These are phyloP conservation scores for Kuraishia cidri DNA, from an alignment of 805 yeast genomes.

Conservation along the genomic window DNA sequence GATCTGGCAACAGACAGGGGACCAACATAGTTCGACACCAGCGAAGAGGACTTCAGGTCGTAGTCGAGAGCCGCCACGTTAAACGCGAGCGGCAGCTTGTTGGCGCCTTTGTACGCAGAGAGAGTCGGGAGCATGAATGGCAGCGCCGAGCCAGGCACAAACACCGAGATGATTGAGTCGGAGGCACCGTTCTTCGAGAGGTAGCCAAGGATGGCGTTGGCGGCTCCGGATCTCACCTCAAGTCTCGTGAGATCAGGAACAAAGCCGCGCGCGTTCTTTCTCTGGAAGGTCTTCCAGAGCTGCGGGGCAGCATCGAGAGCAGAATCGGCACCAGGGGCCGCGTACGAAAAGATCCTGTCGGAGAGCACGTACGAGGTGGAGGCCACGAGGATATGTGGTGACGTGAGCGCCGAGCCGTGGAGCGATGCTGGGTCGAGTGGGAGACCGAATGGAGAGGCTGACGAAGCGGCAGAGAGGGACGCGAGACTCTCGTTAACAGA, in stretches of 20 bases:
- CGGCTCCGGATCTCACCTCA: slow-evolving; percentile 81
- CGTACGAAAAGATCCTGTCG: slow-evolving; percentile 58
- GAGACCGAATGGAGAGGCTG: slow-evolving; percentile 49
- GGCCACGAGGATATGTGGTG: slow-evolving; percentile 44
- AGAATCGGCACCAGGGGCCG: slow-evolving; percentile 53
- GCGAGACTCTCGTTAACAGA: neutral
- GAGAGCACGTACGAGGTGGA: slow-evolving; percentile 45
- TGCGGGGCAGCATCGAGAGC: slow-evolving; percentile 50
- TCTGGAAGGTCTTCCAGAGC: slow-evolving; percentile 48
- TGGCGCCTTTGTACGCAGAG: slow-evolving; percentile 19
- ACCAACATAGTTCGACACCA: slow-evolving; percentile 56
- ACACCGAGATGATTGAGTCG: slow-evolving; percentile 24
- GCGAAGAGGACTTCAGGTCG: slow-evolving; percentile 37
- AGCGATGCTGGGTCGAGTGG: slow-evolving; percentile 47
- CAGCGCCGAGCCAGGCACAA: slow-evolving; percentile 64
- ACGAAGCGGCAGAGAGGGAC: slow-evolving; percentile 25
- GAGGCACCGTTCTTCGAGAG: slow-evolving; percentile 13
- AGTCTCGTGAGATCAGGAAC: slow-evolving; percentile 54
- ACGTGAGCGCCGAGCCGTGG: slow-evolving; percentile 38
- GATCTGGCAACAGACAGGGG: slow-evolving; percentile 55
- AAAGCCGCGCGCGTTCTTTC: slow-evolving; percentile 41
- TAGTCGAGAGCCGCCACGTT: slow-evolving; percentile 74
- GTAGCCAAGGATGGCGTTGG: slow-evolving; percentile 71
- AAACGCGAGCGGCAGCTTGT: slow-evolving; percentile 50
- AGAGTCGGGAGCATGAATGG: slow-evolving; percentile 59